phyloP scores from a whole-genome alignment of 768 basidiomycete genomes.

The Porphyrellus cyaneotinctus region DNA sequence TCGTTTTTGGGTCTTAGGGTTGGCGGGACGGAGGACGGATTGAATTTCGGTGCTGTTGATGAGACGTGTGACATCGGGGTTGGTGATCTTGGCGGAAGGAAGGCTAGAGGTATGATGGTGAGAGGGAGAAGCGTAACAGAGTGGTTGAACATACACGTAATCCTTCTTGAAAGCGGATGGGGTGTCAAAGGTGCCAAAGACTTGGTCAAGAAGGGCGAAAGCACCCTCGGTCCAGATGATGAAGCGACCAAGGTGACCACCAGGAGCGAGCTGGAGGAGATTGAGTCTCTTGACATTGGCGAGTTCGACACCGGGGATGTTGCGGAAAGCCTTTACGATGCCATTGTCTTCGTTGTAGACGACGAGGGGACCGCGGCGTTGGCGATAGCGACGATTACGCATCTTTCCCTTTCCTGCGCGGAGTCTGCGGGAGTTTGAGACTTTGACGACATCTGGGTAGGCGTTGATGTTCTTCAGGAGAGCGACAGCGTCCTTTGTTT shows the following conservation, averaged over 20 bases:
- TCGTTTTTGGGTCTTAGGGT: conserved; percentile 80
- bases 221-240: conserved; percentile 98
- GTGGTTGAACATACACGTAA: conserved; percentile 55
- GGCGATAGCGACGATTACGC: conserved; percentile 94
- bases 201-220: conserved; percentile 87
- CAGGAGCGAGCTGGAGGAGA: conserved; percentile 97
- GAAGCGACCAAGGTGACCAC: conserved; percentile 98
- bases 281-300: conserved; percentile 93
- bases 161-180: conserved; percentile 83
- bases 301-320: conserved; percentile 96
- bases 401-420: conserved; percentile 97
- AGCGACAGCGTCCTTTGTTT: conserved; percentile 95
- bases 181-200: conserved; percentile 94
- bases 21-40: conserved; percentile 89
- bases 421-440: conserved; percentile 94
- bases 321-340: conserved; percentile 97
- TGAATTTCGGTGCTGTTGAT: conserved; percentile 99
- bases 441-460: conserved; percentile 91
- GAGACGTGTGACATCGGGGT: conserved; percentile 94
- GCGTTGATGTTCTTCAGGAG: conserved; percentile 89
- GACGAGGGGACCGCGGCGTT: conserved; percentile 94
- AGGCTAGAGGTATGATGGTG: conserved; percentile 46
- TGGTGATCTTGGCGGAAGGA: conserved; percentile 92
- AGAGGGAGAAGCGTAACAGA: neutral
- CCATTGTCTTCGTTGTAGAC: conserved; percentile 98